Evolutionary conservation across 345 rosid genomes (phyloP).

Genomic region (Gossypium arboreum): DNA sequence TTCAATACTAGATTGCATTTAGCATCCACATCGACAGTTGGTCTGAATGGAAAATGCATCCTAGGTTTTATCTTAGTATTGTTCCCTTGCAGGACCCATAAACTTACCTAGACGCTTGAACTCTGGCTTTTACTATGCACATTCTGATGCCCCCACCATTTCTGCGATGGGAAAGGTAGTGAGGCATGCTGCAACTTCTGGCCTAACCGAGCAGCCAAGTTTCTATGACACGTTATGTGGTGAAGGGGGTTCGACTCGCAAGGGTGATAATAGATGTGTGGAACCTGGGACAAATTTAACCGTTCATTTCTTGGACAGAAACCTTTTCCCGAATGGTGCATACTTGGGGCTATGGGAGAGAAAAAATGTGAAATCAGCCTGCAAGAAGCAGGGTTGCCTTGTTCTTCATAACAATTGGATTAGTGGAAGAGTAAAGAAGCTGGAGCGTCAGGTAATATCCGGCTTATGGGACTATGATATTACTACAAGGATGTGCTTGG

Average conservation of each 20-base stretch:
- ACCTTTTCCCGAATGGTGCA: constrained; percentile 89
- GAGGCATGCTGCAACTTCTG: constrained; percentile 69
- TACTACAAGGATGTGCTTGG: constrained; percentile 62
- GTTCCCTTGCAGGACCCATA: constrained; percentile 52
- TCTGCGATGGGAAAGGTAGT: constrained; percentile 84
- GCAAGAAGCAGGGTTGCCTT: constrained; percentile 51
- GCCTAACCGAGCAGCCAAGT: constrained; percentile 86
- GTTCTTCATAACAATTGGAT: constrained; percentile 85
- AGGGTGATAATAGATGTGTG: constrained; percentile 52
- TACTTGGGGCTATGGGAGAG: constrained; percentile 62
- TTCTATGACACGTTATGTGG: constrained; percentile 88
- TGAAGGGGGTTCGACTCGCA: constrained; percentile 58
- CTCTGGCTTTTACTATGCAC: constrained; percentile 86
- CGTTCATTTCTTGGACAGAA: constrained; percentile 65
- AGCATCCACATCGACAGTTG: not conserved
- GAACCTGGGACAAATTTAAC: constrained; percentile 72
- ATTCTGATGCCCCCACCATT: constrained; percentile 50
- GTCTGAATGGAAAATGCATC: constrained; percentile 64
- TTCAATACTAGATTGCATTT: not conserved
- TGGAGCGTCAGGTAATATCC: constrained; percentile 64
- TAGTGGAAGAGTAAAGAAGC: constrained; percentile 78
- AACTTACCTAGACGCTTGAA: constrained; percentile 84
- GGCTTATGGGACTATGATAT: constrained; percentile 81
- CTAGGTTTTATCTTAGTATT: not conserved
- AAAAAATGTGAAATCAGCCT: constrained; percentile 50